Percentiles rank a stretch among this genome's conserved stretches.
Conservation (phyloP, 2,329 filamentous ascomycete species). For the Claviceps sp. region DNA sequence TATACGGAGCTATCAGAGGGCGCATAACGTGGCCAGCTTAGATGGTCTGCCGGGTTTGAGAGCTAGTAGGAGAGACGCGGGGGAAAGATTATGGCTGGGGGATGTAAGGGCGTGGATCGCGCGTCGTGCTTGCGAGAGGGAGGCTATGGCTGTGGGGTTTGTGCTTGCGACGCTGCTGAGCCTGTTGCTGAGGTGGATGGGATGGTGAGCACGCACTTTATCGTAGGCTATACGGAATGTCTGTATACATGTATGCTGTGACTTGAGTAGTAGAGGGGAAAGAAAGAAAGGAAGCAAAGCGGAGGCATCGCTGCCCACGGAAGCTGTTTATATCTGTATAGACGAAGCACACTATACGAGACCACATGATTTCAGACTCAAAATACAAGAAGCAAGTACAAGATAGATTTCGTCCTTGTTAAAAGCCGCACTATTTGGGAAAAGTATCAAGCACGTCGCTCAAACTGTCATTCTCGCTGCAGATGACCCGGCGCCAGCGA, state of each 20-base stretch:
- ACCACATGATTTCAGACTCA: not conserved
- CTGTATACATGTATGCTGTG: no score
- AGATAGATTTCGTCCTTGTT: not conserved
- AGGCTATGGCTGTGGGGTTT: constrained; percentile 16
- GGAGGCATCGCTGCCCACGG: no score
- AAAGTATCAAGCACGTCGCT: not conserved
- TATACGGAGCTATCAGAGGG: constrained; percentile 40
- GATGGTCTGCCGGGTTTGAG: constrained; percentile 46
- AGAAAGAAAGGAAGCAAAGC: not conserved
- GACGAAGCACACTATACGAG: not conserved
- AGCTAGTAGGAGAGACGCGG: constrained; percentile 34
- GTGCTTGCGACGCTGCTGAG: not conserved
- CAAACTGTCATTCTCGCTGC: not conserved
- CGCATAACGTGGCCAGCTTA: constrained; percentile 41
- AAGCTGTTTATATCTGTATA: no score
- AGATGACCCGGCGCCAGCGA: not conserved
- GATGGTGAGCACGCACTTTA: not conserved
- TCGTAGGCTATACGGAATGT: no score
- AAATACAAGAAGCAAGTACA: not conserved
- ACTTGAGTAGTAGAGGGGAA: not conserved
- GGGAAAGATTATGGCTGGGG: constrained; percentile 32
- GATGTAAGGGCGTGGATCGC: constrained; percentile 19
- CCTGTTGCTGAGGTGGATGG: not conserved
- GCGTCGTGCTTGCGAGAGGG: constrained; percentile 17
- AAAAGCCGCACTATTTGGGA: not conserved